A percentile compares a stretch with the other conserved stretches of the same genome.
These are phyloP conservation scores for Arthroderma uncinatum DNA, from an alignment of 2,329 filamentous ascomycete genomes.

Conservation along the genomic window DNA sequence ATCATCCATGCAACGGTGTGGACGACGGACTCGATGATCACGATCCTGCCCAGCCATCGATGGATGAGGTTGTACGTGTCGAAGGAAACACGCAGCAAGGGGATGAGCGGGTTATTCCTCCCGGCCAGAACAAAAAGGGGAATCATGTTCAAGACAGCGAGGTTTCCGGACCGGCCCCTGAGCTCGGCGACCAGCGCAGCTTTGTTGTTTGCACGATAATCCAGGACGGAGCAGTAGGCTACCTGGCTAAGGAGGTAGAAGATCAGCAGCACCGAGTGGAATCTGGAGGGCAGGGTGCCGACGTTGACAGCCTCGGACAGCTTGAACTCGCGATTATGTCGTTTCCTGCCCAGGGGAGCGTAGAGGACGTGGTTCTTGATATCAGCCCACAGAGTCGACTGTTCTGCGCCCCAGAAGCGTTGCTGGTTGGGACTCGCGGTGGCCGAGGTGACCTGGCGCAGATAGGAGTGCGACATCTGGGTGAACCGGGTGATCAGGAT, in stretches of 20 bases:
- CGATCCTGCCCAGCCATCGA: slow-evolving; percentile 68
- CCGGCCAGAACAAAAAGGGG: slow-evolving; percentile 80
- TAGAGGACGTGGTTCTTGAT: slow-evolving; percentile 40
- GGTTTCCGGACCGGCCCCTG: slow-evolving; percentile 70
- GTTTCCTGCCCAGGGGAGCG: slow-evolving; percentile 60
- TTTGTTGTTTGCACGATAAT: slow-evolving; percentile 34
- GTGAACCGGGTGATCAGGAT: slow-evolving; percentile 33
- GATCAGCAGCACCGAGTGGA: slow-evolving; percentile 59
- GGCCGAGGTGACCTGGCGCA: slow-evolving; percentile 35
- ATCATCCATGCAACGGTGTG: slow-evolving; percentile 68
- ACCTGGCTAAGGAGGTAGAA: slow-evolving; percentile 63
- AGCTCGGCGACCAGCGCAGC: slow-evolving; percentile 63
- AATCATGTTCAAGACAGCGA: slow-evolving; percentile 83
- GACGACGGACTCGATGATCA: slow-evolving; percentile 57
- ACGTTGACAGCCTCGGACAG: slow-evolving; percentile 57
- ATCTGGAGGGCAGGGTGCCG: slow-evolving; percentile 67
- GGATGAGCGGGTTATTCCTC: slow-evolving; percentile 86
- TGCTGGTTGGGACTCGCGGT: slow-evolving; percentile 30
- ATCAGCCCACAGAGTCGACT: slow-evolving; percentile 31
- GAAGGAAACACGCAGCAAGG: slow-evolving; percentile 73
- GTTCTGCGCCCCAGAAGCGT: slow-evolving; percentile 36
- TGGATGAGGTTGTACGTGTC: slow-evolving; percentile 92
- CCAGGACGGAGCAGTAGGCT: slow-evolving; percentile 52
- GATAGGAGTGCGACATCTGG: slow-evolving; percentile 35
- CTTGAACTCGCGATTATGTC: slow-evolving; percentile 66